Evolutionary conservation across 208 protist genomes (phyloP), one percentile per base, ranked within the genome.

Genomic region (Plasmodiophora brassicae): DNA sequence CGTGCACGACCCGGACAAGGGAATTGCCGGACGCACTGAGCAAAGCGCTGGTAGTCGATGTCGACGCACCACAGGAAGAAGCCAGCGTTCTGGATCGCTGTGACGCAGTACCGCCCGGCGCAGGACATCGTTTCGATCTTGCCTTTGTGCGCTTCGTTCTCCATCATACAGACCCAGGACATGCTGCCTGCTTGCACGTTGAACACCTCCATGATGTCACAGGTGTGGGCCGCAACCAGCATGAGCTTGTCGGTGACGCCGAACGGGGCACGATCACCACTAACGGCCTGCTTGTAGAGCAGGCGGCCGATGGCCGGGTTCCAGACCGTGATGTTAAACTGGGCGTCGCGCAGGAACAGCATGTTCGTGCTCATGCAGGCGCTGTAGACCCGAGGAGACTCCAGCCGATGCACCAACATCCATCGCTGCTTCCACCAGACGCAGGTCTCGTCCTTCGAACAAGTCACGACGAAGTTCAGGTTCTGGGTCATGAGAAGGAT

Each of bases 1-100:
- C n/a, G 5, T 5, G n/a, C 32, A 36, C 65, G 5, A 5, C 65
- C 65, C 20, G 65, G 65, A 5, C 14, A 32, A 36, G 32, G 32
- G 65, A 78, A 78, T 38, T 32, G 65, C 41, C 32, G 5, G 14
- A 78, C 65, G n/a, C 65, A 78, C n/a, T 78, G 65, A 5, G 14
- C 65, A 38, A 78, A 78, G 10, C 65, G 5, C 41, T 78, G 14
- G 65, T 38, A 78, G n/a, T 32, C n/a, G 65, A 78, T 78, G n/a
- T 78, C 65, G n/a, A 32, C 65, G 41, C 65, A 78, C 65, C 65
- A 78, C 14, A 78, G 65, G 65, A 78, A 78, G 65, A 78, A 78
- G 20, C 65, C 65, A 38, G 41, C 32, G 5, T 78, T 38, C 41
- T 78, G 65, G 5, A 78, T 32, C 10, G 32, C 5, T n/a, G 65